Base-by-base conservation (phyloP, 2,329 filamentous ascomycete genomes). In the Sclerotinia borealis region DNA sequence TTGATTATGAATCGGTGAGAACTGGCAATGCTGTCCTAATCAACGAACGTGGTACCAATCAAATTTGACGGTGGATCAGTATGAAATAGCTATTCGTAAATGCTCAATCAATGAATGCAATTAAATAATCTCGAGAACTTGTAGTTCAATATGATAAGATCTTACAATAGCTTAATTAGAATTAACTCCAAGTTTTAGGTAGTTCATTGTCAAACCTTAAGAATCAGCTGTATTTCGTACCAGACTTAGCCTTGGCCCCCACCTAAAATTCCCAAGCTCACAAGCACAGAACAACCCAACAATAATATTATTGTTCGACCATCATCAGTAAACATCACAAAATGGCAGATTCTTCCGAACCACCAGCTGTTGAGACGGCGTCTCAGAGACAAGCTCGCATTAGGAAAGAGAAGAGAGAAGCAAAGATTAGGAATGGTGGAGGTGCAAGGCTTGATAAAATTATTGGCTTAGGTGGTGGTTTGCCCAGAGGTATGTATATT, bases 401-500 rank as follows among this genome's bases (percentile, higher is more conserved):
- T 64, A 88, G 91, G 69, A 91, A 92, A 75, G 90, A 93, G 75
- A 85, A 89, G 45, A 84, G 90, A 55, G 88, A 92, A 75, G 90
- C 89, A 64, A 93, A 93, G 80, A 86, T 93, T 76, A 85, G 83
- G 71, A 85, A 87, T 56, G 86, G 88, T 65, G 90, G 88, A 63
- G 84, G 85, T 22, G 83, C 86, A 45, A 80, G 91, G 65, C 77
- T 95, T 66, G 87, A 90, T 71, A 89, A 84, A 75, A 95, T 95
- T 75, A 91, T 88, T 15, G 86, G 87, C 1, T 77, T 91, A 31
- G 87, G 86, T 63, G 87, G 85, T 34, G 80, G 82, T 66, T 59
- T 83, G n/a, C 75, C 77, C 67, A 70, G 77, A 76, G 79, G 80
- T 82, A 61, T 55, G 48, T 27, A 13, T 25, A 27, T 39, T 36